Evolutionary conservation across 2,329 filamentous ascomycete genomes (phyloP).

Genomic region (Chaetomium sp.): DNA sequence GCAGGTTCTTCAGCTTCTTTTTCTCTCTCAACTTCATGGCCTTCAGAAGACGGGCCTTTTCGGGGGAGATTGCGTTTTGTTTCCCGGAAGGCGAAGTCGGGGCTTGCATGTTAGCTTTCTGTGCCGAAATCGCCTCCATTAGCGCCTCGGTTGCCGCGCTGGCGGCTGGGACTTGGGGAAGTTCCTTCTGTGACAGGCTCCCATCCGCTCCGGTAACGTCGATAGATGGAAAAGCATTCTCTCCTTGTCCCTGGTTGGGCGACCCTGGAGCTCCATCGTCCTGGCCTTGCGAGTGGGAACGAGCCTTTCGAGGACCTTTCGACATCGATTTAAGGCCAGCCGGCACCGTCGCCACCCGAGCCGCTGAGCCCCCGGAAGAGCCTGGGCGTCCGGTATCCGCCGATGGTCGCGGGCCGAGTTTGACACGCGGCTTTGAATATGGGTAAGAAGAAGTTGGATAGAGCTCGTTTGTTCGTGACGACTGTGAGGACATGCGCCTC

Average conservation of each 20-base stretch:
- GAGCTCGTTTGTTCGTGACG: constrained; percentile 43
- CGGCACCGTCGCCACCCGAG: constrained; percentile 70
- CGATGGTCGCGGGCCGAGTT: constrained; percentile 80
- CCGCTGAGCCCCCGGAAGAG: constrained; percentile 51
- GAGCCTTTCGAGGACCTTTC: constrained; percentile 50
- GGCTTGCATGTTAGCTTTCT: constrained; percentile 33
- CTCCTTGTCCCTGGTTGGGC: constrained; percentile 33
- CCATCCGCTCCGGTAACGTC: constrained; percentile 30
- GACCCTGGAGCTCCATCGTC: constrained; percentile 27
- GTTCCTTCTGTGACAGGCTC: constrained; percentile 25
- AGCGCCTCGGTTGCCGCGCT: constrained; percentile 32
- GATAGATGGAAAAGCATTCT: constrained; percentile 33
- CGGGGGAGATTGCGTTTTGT: constrained; percentile 62
- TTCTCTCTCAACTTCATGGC: constrained; percentile 85
- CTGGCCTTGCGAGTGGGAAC: constrained; percentile 31
- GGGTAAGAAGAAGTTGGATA: constrained; percentile 44
- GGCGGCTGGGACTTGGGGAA: constrained; percentile 30
- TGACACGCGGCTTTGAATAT: constrained; percentile 70
- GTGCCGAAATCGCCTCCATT: constrained; percentile 41
- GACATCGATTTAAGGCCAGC: constrained; percentile 68
- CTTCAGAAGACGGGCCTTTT: constrained; percentile 90
- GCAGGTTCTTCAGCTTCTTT: constrained; percentile 48
- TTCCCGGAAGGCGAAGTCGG: constrained; percentile 37
- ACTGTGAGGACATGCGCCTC: constrained; percentile 46
- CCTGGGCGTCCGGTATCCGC: constrained; percentile 57